Conservation (phyloP, 129 eudicot genomes). For the Saposhnikovia divaricata region DNA sequence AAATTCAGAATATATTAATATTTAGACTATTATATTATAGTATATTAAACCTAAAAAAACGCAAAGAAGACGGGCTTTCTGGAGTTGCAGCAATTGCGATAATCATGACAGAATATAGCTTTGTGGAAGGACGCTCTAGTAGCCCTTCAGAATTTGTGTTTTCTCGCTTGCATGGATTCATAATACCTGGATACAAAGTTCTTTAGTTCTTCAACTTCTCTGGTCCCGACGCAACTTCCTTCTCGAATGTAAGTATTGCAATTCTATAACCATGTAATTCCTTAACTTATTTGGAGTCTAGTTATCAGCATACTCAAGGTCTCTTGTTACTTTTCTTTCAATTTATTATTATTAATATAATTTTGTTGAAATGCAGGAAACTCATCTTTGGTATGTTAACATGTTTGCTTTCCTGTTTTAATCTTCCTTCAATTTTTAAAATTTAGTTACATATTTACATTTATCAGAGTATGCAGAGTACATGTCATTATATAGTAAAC, state of each 20-base stretch:
- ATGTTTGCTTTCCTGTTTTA: conserved; percentile 19
- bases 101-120: neutral
- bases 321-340: neutral
- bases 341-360: neutral
- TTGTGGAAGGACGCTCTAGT: neutral
- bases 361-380: conserved; percentile 39
- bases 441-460: neutral
- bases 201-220: conserved; percentile 31
- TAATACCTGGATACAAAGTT: conserved; percentile 33
- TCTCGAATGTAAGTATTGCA: conserved; percentile 35
- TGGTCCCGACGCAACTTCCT: conserved; percentile 50
- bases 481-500: neutral
- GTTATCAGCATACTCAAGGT: neutral
- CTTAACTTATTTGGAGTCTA: neutral
- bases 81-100: too few relatives aligned
- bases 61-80: too few relatives aligned
- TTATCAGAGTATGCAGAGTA: neutral
- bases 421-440: neutral
- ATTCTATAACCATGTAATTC: neutral
- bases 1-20: too few relatives aligned
- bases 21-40: too few relatives aligned
- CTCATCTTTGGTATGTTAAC: conserved; percentile 79
- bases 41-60: too few relatives aligned
- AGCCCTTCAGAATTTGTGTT: conserved; percentile 19
- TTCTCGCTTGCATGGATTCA: conserved; percentile 23